These are phyloP conservation scores for Saccharum officinarum DNA, from an alignment of 176 grass and related monocot genomes.

Conservation along the genomic window DNA sequence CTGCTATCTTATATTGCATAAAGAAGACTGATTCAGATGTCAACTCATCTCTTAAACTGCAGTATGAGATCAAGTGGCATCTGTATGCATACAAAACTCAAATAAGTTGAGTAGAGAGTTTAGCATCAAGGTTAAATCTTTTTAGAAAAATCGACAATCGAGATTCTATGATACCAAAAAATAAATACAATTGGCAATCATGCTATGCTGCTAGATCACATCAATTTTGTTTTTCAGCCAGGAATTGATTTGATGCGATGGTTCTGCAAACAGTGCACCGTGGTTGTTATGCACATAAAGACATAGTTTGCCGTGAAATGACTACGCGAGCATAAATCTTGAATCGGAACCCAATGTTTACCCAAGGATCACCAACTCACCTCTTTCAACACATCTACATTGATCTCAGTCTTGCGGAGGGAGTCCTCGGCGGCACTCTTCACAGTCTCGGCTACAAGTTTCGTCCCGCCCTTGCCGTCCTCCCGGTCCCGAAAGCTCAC, in stretches of 20 bases:
- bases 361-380: slow-evolving; percentile 37
- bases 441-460: slow-evolving; percentile 73
- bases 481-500: slow-evolving; percentile 47
- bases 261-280: background rate
- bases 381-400: slow-evolving; percentile 78
- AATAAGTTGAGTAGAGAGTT: background rate
- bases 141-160: background rate
- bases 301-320: slow-evolving; percentile 20
- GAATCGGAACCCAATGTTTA: slow-evolving; percentile 11
- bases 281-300: background rate
- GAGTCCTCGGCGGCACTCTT: slow-evolving; percentile 71
- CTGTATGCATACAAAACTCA: background rate
- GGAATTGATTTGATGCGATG: background rate
- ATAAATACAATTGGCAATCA: background rate
- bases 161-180: background rate
- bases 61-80: background rate
- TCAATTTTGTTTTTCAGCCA: background rate
- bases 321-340: slow-evolving; percentile 1
- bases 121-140: background rate
- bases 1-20: background rate
- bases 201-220: background rate
- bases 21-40: background rate
- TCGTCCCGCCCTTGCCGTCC: slow-evolving; percentile 43
- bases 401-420: slow-evolving; percentile 60
- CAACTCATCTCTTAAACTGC: background rate